Percentiles rank a stretch among this genome's conserved stretches.
Conservation (phyloP, 2,329 filamentous ascomycete species). For the Alternaria atra region DNA sequence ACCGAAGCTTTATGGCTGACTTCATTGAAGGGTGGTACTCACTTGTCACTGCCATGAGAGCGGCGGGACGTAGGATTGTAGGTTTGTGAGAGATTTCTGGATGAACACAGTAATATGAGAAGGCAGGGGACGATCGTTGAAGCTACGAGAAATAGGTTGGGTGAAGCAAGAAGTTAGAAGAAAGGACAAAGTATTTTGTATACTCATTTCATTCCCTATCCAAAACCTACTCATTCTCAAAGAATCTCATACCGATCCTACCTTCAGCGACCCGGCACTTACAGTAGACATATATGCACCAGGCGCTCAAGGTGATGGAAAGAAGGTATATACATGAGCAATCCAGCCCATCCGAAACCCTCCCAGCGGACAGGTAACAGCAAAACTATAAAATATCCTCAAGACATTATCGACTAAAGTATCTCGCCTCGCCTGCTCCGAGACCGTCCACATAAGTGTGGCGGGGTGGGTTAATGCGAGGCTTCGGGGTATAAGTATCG, state of each 20-base stretch:
- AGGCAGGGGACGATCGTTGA: too few relatives aligned
- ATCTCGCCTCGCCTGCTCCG: conserved; percentile 3
- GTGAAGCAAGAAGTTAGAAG: not conserved
- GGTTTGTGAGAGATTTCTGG: too few relatives aligned
- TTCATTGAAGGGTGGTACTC: too few relatives aligned
- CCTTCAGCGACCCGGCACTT: not conserved
- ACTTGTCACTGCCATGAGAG: too few relatives aligned
- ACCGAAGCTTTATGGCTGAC: too few relatives aligned
- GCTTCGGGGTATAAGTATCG: conserved; percentile 31
- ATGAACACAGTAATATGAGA: too few relatives aligned
- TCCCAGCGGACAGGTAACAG: conserved; percentile 27
- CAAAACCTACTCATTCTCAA: not conserved
- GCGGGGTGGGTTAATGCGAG: not conserved
- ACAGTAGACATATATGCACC: not conserved
- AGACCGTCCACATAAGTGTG: not conserved
- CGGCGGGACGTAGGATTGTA: too few relatives aligned
- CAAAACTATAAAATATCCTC: conserved; percentile 31
- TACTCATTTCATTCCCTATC: conserved; percentile 8
- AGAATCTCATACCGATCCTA: conserved; percentile 1
- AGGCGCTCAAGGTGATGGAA: conserved; percentile 2
- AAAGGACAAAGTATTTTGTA: not conserved
- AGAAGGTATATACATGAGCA: conserved; percentile 3
- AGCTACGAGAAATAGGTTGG: too few relatives aligned
- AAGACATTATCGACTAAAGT: conserved; percentile 37
- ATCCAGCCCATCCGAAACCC: conserved; percentile 25